Conservation (phyloP, 805 yeast species). For the Myxozyma sirexii region DNA sequence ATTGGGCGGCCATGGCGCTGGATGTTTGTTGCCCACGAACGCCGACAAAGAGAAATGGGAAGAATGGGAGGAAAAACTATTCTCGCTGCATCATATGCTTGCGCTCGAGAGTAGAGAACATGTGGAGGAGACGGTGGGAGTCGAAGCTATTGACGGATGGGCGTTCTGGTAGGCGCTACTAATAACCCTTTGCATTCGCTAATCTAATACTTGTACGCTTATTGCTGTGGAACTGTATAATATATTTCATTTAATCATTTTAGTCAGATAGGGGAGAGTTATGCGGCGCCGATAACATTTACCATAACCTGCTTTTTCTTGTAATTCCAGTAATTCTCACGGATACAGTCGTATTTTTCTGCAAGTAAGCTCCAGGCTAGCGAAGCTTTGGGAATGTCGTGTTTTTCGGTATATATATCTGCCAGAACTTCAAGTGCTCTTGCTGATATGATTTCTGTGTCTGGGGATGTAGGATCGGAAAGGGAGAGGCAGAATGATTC, state of each 20-base stretch:
- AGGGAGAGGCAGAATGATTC: constrained; percentile 52
- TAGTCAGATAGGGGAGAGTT: too few relatives aligned
- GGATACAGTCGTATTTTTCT: constrained; percentile 59
- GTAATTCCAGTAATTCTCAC: constrained; percentile 61
- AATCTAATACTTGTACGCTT: too few relatives aligned
- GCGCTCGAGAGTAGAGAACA: constrained; percentile 48
- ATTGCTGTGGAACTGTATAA: not conserved
- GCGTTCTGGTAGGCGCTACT: constrained; percentile 55
- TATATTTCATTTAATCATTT: too few relatives aligned
- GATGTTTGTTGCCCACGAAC: constrained; percentile 44
- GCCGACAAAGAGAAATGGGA: constrained; percentile 26
- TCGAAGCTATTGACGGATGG: constrained; percentile 53
- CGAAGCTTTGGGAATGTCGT: constrained; percentile 43
- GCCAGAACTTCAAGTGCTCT: constrained; percentile 69
- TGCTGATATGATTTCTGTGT: constrained; percentile 47
- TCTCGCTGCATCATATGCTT: constrained; percentile 45
- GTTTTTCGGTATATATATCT: constrained; percentile 47
- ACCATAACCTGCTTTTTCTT: constrained; percentile 2
- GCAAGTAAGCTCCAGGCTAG: constrained; percentile 57
- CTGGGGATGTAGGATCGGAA: constrained; percentile 39
- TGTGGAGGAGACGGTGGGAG: constrained; percentile 54
- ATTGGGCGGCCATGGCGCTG: constrained; percentile 91
- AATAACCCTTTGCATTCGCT: not conserved
- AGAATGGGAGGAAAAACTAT: constrained; percentile 30
- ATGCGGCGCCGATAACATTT: not conserved